Base-by-base conservation (phyloP, 2,329 filamentous ascomycete species). In the Fusarium decemcellulare region DNA sequence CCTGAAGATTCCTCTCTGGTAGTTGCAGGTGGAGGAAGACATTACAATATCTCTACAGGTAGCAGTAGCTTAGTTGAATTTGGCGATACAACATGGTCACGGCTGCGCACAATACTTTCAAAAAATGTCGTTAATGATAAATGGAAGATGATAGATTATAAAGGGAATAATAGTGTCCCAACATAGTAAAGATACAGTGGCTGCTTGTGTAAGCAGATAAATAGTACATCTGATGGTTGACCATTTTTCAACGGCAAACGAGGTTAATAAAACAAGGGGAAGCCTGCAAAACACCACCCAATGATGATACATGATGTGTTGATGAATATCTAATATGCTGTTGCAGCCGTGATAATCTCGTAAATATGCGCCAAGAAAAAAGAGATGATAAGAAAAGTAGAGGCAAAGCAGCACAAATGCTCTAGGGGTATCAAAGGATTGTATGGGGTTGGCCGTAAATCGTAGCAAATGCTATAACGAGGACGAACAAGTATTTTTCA, bases 401-500 rank as follows among this genome's bases (percentile, higher is more conserved):
- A 23, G 23, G 23, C 23, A 23, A 23, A 23, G 23, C 23, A 5
- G 23, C 23, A 23, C 23, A 23, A 23, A 23, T 65, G 61, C 52
- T 42, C 14, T 65, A 27, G 46, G 72, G 73, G 73, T 75, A 75
- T 75, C 73, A 62, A 75, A 73, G 59, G 73, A 75, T 65, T 71
- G 73, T 74, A 55, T 60, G 59, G 46, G 63, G 68, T 75, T 47
- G 71, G 68, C 68, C 73, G 73, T 75, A 63, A 75, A 60, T 75
- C 73, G 63, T 75, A 66, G 60, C 56, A 48, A 64, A 62, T 66
- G 54, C 51, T 47, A 48, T 52, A 36, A 27, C 58, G 61, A 66
- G 51, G 46, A 30, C 34, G 39, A 50, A 59, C 54, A 51, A 52
- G 51, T 37, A 53, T 59, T 32, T 56, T 40, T 27, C 40, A 50